Conservation (phyloP, 2,329 filamentous ascomycete species). For the Aspergillus ruber region DNA sequence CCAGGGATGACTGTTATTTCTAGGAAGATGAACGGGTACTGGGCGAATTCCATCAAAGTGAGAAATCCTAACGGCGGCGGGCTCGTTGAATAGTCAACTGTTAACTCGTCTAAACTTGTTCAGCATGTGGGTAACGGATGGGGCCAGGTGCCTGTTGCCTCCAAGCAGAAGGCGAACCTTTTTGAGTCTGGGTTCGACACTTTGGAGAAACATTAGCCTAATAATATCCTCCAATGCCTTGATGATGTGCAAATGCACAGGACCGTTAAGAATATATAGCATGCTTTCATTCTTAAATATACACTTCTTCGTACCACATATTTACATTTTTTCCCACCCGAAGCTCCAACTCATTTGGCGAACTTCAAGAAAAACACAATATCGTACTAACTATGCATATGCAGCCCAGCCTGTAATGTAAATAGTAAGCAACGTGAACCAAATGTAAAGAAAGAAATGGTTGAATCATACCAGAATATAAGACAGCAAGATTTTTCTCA, state of each 20-base stretch:
- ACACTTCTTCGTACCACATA: too few relatives aligned
- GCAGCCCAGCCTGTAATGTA: constrained; percentile 44
- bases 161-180: neutral
- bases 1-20: constrained; percentile 16
- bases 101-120: neutral
- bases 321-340: too few relatives aligned
- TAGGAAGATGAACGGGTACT: constrained; percentile 21
- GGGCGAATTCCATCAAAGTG: constrained; percentile 25
- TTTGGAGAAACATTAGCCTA: too few relatives aligned
- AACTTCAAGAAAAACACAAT: neutral
- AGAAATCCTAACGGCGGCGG: constrained; percentile 23
- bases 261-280: too few relatives aligned
- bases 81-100: neutral
- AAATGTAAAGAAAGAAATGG: neutral
- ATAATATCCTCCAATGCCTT: too few relatives aligned
- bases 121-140: constrained; percentile 6
- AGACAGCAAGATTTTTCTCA: constrained; percentile 80
- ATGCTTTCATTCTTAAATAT: too few relatives aligned
- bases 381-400: constrained; percentile 31
- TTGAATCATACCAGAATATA: constrained; percentile 66
- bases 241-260: neutral
- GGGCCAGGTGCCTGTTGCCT: constrained; percentile 1
- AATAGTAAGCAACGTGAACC: constrained; percentile 5
- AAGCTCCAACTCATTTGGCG: too few relatives aligned
- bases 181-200: neutral